Base-by-base conservation (phyloP, 2,329 filamentous ascomycete species). In the Ploettnerulaceae sp. region DNA sequence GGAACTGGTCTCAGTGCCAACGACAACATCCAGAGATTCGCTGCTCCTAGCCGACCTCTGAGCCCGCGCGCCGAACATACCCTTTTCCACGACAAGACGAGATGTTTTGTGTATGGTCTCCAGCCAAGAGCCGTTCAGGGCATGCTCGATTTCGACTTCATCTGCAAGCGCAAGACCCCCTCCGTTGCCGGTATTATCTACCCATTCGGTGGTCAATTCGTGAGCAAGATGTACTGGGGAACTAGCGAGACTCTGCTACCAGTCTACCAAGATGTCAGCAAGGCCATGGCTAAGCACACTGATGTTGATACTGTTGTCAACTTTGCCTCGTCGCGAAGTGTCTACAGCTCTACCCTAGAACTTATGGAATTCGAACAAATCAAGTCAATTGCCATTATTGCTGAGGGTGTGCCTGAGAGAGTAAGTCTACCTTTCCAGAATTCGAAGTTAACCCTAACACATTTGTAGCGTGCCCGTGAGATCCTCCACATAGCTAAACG, bases 211-310 rank as follows among this genome's bases (percentile, higher is more conserved):
- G 93, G 93, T 61, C 93, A 98, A 75, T 98, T 98, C 82, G 93
- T 98, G 69, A 96, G 89, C 84, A 98, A 98, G 84, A 97, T 98
- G 93, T 98, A 98, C 86, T 98, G 93, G 93, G 93, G 93, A 66
- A 98, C 93, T 67, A 96, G 89, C 75, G 93, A 98, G 79, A 98
- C 93, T 55, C 84, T 98, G 58, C 82, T 98, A 62, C 93, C 93
- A 55, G 93, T 98, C 69, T 98, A 98, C 81, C 91, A 98, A 76
- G 81, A 88, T 66, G 86, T 90, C 39, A 76, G 81, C 61, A 95
- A 96, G 79, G 93, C 93, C 62, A 83, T 96, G 67, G 81, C 81
- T 71, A 98, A 98, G 84, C 93, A 98, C 80, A 82, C 79, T 54
- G 93, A 98, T 61, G 93, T 97, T 56, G 93, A 98, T 69, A 90